Conservation (phyloP, 2,329 filamentous ascomycete genomes). For the Beauveria sp. region DNA sequence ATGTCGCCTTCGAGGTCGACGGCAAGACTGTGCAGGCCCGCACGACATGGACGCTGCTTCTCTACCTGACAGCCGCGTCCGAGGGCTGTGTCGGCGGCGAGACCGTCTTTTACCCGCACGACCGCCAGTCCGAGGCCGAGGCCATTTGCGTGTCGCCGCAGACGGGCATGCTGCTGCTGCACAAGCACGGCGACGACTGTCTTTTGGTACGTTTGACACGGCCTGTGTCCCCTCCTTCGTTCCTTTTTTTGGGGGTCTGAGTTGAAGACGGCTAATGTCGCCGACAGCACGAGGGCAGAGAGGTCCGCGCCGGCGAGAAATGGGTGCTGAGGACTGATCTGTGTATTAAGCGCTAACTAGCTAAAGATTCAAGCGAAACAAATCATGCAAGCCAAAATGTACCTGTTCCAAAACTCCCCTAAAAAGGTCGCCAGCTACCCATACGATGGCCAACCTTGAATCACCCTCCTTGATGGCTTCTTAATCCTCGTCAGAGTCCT, state of each 20-base stretch:
- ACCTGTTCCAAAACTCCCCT: neutral
- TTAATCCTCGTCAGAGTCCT: neutral
- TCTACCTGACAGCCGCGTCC: slow-evolving; percentile 72
- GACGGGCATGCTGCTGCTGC: slow-evolving; percentile 77
- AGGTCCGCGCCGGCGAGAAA: slow-evolving; percentile 76
- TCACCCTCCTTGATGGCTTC: neutral
- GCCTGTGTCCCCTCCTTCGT: no score
- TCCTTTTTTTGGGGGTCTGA: neutral
- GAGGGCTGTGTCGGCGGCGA: slow-evolving; percentile 79
- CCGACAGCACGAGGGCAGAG: slow-evolving; percentile 66
- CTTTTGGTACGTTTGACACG: slow-evolving; percentile 52
- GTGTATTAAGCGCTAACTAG: slow-evolving; percentile 47
- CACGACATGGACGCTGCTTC: slow-evolving; percentile 85
- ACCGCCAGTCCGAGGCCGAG: slow-evolving; percentile 46
- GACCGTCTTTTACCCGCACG: slow-evolving; percentile 82
- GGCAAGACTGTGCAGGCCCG: slow-evolving; percentile 23
- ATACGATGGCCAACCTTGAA: neutral
- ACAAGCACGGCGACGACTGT: slow-evolving; percentile 84
- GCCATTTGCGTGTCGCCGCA: slow-evolving; percentile 68
- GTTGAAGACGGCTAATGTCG: neutral
- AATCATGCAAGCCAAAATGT: neutral
- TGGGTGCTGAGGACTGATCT: slow-evolving; percentile 86
- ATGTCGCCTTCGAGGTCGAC: slow-evolving; percentile 45
- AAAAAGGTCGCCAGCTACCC: neutral
- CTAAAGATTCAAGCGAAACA: neutral